Base-by-base conservation (phyloP, 768 basidiomycete genomes). In the Hortiboletus flavorubellus region DNA sequence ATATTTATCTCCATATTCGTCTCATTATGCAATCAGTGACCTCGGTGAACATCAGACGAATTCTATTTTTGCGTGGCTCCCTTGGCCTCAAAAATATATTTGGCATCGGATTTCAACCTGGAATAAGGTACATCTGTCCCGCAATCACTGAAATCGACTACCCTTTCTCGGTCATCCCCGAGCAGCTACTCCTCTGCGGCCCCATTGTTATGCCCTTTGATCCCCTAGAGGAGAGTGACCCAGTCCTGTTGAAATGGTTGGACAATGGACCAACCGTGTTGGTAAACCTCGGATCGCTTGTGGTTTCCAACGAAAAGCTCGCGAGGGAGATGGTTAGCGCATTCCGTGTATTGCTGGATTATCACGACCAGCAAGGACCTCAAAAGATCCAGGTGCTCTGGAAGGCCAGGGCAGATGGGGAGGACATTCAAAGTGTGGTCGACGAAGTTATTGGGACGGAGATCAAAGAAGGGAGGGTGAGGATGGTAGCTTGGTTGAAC, bases 281-380 rank as follows among this genome's bases (percentile, higher is more conserved):
- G 55, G 37, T 61, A n/a, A 61, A 57, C 41, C 39, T 61, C 4
- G 59, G 55, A 4, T 41, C 55, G 5, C 59, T 33, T n/a, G 35
- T 45, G 0, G 2, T 51, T 21, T 49, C 49, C 8, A 41, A 61
- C 26, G 46, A 26, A 6, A 43, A 40, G 9, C 4, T 21, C 14
- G 43, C 41, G 16, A 44, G 30, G 12, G 52, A 53, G 23, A 34
- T 62, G 34, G 38, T 21, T 8, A n/a, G 39, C 14, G 52, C 60
- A 21, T 51, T 61, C 35, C 42, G 46, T 11, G 43, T 54, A 26
- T 15, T 61, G 21, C 18, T 61, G 15, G 39, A 51, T 21, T 31
- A 46, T 15, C 51, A 48, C 18, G 37, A 51, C 31, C 26, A 4
- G 8, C n/a, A 41, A 12, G 35, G 30, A 3, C n/a, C 5, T 3